Conservation (phyloP, 441 rosid species). For the Pelargonium fulgidum region DNA sequence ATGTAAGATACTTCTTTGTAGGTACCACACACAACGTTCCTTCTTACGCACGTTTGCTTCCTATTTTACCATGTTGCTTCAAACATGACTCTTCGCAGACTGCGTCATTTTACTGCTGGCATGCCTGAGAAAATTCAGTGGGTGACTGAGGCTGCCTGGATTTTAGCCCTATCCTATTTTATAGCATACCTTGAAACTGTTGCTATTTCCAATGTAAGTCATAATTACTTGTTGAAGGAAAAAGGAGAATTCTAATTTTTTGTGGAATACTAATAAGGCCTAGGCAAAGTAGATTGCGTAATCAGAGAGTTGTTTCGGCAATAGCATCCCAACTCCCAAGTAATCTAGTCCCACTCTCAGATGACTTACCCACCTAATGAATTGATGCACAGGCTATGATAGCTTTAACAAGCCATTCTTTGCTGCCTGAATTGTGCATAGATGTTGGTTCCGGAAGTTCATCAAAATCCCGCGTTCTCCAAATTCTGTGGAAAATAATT, state of each 20-base stretch:
- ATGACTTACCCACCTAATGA: neutral
- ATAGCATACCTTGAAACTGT: constrained; percentile 87
- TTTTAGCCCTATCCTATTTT: constrained; percentile 82
- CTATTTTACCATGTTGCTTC: constrained; percentile 86
- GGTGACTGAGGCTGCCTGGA: constrained; percentile 72
- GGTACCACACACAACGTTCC: constrained; percentile 98
- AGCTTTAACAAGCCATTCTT: constrained; percentile 13
- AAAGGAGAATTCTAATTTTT: neutral
- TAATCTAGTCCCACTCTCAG: neutral
- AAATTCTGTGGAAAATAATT: neutral
- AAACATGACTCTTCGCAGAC: constrained; percentile 80
- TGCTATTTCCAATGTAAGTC: constrained; percentile 81
- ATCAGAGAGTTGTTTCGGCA: neutral
- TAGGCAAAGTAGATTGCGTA: neutral
- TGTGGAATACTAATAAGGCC: neutral
- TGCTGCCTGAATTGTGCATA: neutral
- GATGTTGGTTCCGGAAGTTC: neutral
- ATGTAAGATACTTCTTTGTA: constrained; percentile 27
- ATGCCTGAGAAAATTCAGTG: constrained; percentile 61
- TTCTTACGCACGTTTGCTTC: constrained; percentile 86
- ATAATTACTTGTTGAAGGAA: neutral
- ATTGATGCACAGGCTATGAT: neutral
- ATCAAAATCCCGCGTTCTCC: neutral
- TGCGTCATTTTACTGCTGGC: constrained; percentile 54
- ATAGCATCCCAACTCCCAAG: neutral